Evolutionary conservation across 2,329 filamentous ascomycete species (phyloP).

Genomic region (Cladobotryum mycophilum): DNA sequence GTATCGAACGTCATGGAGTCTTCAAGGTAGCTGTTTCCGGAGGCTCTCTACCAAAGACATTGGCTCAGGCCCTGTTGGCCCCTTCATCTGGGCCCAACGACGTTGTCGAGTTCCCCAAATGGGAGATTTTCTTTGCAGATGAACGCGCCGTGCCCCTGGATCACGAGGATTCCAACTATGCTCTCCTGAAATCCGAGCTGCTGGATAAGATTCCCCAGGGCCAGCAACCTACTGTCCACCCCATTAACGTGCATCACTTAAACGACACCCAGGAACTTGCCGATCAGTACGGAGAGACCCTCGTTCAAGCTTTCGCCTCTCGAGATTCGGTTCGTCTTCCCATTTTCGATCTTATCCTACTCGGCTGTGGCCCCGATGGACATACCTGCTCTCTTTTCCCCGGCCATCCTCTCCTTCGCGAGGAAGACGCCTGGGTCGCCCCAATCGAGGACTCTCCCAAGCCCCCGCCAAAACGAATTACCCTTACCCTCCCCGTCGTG

Average conservation of each 20-base stretch:
- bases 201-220: slow-evolving; percentile 77
- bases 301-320: slow-evolving; percentile 80
- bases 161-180: slow-evolving; percentile 92
- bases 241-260: slow-evolving; percentile 61
- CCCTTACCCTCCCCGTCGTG: slow-evolving; percentile 84
- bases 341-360: slow-evolving; percentile 87
- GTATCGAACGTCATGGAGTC: slow-evolving; percentile 69
- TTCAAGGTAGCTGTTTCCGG: slow-evolving; percentile 94
- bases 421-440: slow-evolving; percentile 86
- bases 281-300: slow-evolving; percentile 83
- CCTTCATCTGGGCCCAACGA: slow-evolving; percentile 48
- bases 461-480: slow-evolving; percentile 85
- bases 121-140: slow-evolving; percentile 98
- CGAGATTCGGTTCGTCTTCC: slow-evolving; percentile 92
- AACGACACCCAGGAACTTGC: slow-evolving; percentile 86
- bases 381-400: slow-evolving; percentile 98
- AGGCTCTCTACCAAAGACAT: slow-evolving; percentile 82
- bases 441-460: slow-evolving; percentile 92
- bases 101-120: slow-evolving; percentile 70
- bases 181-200: slow-evolving; percentile 77
- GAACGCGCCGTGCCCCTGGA: slow-evolving; percentile 91
- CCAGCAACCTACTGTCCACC: slow-evolving; percentile 63
- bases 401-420: slow-evolving; percentile 76
- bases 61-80: slow-evolving; percentile 75
- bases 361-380: slow-evolving; percentile 91